Evolutionary conservation across 2,329 filamentous ascomycete genomes (phyloP), one percentile per base, ranked within the genome.

Genomic region (Nemania serpens): DNA sequence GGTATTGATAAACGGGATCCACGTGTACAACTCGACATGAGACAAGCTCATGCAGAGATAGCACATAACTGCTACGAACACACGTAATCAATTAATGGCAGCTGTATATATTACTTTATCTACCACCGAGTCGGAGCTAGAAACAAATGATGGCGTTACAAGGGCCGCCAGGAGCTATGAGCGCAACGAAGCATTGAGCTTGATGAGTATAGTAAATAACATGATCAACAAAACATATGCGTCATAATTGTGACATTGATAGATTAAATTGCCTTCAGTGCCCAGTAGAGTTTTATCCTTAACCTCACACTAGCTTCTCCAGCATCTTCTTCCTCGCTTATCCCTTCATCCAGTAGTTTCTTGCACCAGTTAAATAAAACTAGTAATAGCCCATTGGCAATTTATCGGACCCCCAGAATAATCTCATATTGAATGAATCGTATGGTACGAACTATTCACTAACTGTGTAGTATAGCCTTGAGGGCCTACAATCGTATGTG

Each of bases 71-170:
- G n/a, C 36, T 41, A 49, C 46, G 20, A 59, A 29, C 18, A 39
- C 18, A 37, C 18, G 33, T 29, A 25, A 22, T 45, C 29, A 20
- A 45, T 12, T 25, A 61, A 50, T 20, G 34, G 34, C 39, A 43
- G 50, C 25, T 57, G 59, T 59, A 59, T 20, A 62, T 59, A 62
- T 61, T 55, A 58, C 46, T 37, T 55, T 60, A 58, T 41, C 41
- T 51, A 58, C 43, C 12, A 20, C 25, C 7, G 7, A 17, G 22
- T 34, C 42, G 29, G 22, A 34, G 33, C 12, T 22, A 18, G 39
- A 37, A 13, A 50, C 49, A 37, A 39, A 42, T 48, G 50, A 39
- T 11, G 29, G 25, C 37, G 36, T 29, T 54, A 25, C n/a, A 17
- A 33, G 39, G 20, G 37, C 13, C 41, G 25, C 18, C 22, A 43